Conservation (phyloP, 208 protist species). For the Novymonas esmeraldas region DNA sequence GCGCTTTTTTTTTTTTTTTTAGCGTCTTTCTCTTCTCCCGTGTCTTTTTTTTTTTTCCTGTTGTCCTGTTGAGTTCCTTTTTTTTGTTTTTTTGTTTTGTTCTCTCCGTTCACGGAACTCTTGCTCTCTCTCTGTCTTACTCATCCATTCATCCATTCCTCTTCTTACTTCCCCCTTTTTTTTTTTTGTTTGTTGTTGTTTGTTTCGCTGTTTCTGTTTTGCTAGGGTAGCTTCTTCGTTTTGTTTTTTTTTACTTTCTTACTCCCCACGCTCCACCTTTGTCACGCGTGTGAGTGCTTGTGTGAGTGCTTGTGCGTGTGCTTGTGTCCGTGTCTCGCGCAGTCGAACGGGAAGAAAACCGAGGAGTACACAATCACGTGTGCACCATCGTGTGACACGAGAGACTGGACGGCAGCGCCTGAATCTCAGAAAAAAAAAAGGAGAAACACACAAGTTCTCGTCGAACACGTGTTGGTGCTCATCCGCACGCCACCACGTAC, state of each 20-base stretch:
- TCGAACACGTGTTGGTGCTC: no score
- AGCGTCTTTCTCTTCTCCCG: neutral
- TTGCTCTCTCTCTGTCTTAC: neutral
- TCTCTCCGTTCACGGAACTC: neutral
- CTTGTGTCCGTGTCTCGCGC: no score
- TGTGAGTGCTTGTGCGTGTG: no score
- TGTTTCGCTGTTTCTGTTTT: neutral
- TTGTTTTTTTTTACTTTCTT: neutral
- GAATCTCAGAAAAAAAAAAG: no score
- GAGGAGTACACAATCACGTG: no score
- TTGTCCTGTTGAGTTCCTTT: neutral
- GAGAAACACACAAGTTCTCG: no score
- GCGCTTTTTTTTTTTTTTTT: neutral
- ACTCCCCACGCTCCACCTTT: neutral
- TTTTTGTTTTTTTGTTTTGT: neutral
- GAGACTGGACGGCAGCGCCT: no score
- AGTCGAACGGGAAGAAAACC: no score
- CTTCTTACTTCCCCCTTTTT: conserved; percentile 7
- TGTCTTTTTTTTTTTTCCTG: conserved; percentile 4
- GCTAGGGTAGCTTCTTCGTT: no score
- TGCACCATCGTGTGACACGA: no score
- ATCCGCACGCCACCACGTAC: no score
- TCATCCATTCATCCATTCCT: conserved; percentile 4
- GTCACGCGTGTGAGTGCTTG: neutral
- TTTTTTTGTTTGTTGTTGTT: neutral